Evolutionary conservation across 768 basidiomycete species (phyloP), one percentile per base, ranked within the genome.

Genomic region (Myochromella boudieri): DNA sequence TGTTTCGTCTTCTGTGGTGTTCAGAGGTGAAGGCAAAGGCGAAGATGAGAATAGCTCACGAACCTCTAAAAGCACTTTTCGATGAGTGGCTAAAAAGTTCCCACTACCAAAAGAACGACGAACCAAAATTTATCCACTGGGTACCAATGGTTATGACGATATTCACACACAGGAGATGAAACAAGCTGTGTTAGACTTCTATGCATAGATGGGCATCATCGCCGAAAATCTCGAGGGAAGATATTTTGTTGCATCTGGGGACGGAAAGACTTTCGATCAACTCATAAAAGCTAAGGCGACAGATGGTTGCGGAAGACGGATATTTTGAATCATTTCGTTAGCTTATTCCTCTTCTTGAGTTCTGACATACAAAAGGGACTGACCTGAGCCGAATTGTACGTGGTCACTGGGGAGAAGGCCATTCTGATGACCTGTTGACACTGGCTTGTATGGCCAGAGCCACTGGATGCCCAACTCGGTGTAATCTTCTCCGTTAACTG

Each of bases 301-400:
- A 38, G 22, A 46, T 25, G 40, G 54, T 45, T n/a, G 47, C 38
- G 1, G 47, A 60, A 37, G 37, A 45, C 8, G 33, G 42, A 14
- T 44, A 56, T 14, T 60, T 60, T 37, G 27, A 60, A 6, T 56
- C 54, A 6, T 53, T 63, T n/a, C 43, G 55, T 4, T 57, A 52
- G 39, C 14, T 65, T 1, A 17, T 54, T 11, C 58, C 60, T 3
- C 28, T 64, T 3, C 62, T 66, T 4, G 57, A 66, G 42, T 39
- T 66, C 0, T 68, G 66, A 63, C 66, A 68, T 33, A 59, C 62
- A 2, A 58, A 61, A 44, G 66, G 63, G 66, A 66, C 64, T 3
- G 63, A 66, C 37, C 43, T 64, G 3, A 55, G 61, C 37, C 57
- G 55, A 1, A 44, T 59, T 9, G 39, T 56, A 9, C 47, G 51